Evolutionary conservation across 768 basidiomycete species (phyloP).

Genomic region (Tubosaeta brunneosetosa): DNA sequence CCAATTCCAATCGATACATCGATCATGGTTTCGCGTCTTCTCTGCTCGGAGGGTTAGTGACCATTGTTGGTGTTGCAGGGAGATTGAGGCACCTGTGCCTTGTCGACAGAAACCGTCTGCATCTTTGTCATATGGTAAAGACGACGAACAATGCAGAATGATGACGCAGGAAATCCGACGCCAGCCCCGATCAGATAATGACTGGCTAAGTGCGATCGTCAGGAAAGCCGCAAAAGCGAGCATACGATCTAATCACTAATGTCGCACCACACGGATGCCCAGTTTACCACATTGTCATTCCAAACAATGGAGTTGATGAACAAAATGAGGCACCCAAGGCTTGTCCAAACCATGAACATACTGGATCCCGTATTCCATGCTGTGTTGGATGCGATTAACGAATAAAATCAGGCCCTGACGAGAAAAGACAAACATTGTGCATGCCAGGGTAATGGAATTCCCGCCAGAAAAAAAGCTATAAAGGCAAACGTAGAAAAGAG

Average conservation of each 20-base stretch:
- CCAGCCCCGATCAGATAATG: slow-evolving; percentile 40
- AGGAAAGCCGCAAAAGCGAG: background rate
- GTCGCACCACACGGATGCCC: slow-evolving; percentile 51
- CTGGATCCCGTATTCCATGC: slow-evolving; percentile 31
- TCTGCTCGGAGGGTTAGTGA: slow-evolving; percentile 23
- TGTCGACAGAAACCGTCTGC: background rate
- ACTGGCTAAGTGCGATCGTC: slow-evolving; percentile 29
- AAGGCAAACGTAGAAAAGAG: slow-evolving; percentile 28
- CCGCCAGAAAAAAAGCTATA: slow-evolving; percentile 34
- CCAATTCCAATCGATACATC: slow-evolving; percentile 34
- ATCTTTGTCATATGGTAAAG: slow-evolving; percentile 49
- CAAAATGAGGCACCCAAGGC: slow-evolving; percentile 22
- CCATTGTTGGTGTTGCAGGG: background rate
- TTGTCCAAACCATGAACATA: slow-evolving; percentile 32
- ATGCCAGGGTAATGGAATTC: slow-evolving; percentile 50
- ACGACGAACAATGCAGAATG: slow-evolving; percentile 59
- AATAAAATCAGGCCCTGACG: background rate
- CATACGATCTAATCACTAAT: slow-evolving; percentile 34
- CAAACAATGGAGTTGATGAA: slow-evolving; percentile 38
- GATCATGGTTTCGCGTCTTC: slow-evolving; percentile 43
- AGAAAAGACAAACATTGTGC: slow-evolving; percentile 32
- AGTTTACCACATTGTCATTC: slow-evolving; percentile 29
- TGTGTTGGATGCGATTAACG: slow-evolving; percentile 7
- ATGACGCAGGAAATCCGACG: slow-evolving; percentile 49
- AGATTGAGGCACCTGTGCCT: slow-evolving; percentile 24